Percentiles rank a stretch among this genome's conserved stretches.
These are phyloP conservation scores for Wakefieldia striispora DNA, from an alignment of 768 basidiomycete species.

Conservation along the genomic window DNA sequence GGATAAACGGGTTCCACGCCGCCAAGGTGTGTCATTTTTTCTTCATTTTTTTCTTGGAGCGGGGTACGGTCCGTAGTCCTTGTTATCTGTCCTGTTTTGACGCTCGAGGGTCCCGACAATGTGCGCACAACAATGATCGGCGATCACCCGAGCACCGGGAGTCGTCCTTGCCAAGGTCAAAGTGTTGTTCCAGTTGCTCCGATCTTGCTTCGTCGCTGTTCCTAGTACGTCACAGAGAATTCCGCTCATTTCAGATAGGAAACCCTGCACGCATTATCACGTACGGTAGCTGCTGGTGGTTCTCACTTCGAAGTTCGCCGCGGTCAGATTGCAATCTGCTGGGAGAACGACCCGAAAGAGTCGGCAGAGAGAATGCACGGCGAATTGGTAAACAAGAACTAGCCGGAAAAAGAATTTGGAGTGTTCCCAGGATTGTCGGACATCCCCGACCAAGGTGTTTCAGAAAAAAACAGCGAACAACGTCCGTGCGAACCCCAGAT, in stretches of 20 bases:
- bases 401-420: no score
- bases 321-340: background rate
- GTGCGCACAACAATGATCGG: constrained; percentile 1
- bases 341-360: background rate
- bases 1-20: background rate
- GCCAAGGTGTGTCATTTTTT: no score
- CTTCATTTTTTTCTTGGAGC: no score
- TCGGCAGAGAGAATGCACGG: background rate
- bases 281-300: background rate
- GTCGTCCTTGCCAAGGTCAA: background rate
- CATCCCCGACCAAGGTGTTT: no score
- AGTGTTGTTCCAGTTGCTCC: background rate
- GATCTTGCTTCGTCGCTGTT: background rate
- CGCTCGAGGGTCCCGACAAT: no score
- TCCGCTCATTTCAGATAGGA: background rate
- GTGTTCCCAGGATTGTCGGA: no score
- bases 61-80: no score
- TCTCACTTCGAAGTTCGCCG: no score
- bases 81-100: no score
- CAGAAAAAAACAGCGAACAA: no score
- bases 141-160: background rate
- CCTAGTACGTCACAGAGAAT: background rate
- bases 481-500: no score
- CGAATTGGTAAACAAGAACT: background rate
- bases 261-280: background rate